Conservation (phyloP, 2,329 filamentous ascomycete genomes). For the Ophiostoma fasciatum region DNA sequence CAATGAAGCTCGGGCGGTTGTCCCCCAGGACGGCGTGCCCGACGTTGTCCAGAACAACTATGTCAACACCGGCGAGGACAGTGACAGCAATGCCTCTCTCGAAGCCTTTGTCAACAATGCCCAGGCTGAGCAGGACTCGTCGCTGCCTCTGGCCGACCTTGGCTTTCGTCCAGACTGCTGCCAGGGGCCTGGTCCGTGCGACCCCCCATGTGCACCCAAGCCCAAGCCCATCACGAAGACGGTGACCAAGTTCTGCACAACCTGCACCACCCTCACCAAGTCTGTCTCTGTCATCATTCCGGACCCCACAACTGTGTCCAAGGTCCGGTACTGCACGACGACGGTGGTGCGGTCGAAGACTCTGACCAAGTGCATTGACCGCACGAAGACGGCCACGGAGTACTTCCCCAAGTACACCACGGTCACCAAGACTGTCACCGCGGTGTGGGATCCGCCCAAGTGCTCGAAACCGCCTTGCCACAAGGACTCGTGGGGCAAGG, state of each 20-base stretch:
- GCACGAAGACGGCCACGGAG: constrained; percentile 5
- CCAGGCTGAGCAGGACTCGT: constrained; percentile 2
- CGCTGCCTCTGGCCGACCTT: too few species aligned
- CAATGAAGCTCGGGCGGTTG: too few species aligned
- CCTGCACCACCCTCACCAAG: constrained; percentile 1
- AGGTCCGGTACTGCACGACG: constrained; percentile 4
- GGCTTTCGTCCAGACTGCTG: too few species aligned
- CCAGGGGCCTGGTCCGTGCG: constrained; percentile 1
- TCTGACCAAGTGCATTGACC: constrained; percentile 7
- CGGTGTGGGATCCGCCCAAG: too few species aligned
- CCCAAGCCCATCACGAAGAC: background rate
- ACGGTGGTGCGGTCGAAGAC: constrained; percentile 3
- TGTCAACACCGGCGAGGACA: too few species aligned
- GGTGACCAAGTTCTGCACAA: background rate
- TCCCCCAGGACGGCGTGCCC: too few species aligned
- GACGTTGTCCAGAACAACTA: too few species aligned
- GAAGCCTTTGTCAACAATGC: too few species aligned
- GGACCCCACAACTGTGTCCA: constrained; percentile 1
- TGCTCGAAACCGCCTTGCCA: too few species aligned
- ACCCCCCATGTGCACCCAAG: too few species aligned
- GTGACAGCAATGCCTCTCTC: too few species aligned
- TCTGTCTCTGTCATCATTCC: background rate
- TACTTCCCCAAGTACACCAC: constrained; percentile 5
- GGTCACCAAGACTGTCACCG: background rate
- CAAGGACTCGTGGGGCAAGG: too few species aligned